A percentile compares a stretch with the other conserved stretches of the same genome.
These are phyloP conservation scores for Xanthoconium purpureum DNA, from an alignment of 768 basidiomycete genomes.

Conservation along the genomic window DNA sequence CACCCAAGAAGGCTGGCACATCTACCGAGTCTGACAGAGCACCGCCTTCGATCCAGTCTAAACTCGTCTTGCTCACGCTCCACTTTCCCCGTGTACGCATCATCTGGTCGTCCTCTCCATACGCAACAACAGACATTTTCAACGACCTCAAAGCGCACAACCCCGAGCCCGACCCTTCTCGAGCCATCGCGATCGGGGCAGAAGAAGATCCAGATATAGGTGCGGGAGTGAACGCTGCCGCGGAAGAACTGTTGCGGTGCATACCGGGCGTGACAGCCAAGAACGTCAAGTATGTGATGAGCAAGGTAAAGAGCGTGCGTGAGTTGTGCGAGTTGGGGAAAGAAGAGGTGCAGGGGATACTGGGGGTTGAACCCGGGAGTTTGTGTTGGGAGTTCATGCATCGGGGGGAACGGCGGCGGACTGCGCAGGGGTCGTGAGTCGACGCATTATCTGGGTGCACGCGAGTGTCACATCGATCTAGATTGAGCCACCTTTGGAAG, in stretches of 20 bases:
- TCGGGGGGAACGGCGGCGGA: slow-evolving; percentile 46
- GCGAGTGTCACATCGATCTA: no score
- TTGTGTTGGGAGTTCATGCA: slow-evolving; percentile 81
- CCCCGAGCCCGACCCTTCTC: slow-evolving; percentile 73
- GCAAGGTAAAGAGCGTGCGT: slow-evolving; percentile 70
- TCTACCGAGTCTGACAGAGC: slow-evolving; percentile 32
- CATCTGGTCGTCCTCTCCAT: slow-evolving; percentile 97
- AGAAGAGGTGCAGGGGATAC: slow-evolving; percentile 61
- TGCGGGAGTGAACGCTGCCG: slow-evolving; percentile 66
- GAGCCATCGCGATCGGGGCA: slow-evolving; percentile 77
- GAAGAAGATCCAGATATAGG: slow-evolving; percentile 69
- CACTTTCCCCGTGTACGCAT: slow-evolving; percentile 90
- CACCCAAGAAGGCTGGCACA: slow-evolving; percentile 43
- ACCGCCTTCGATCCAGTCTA: slow-evolving; percentile 74
- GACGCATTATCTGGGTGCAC: no score
- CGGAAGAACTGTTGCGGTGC: slow-evolving; percentile 78
- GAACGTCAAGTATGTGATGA: slow-evolving; percentile 83
- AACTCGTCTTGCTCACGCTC: slow-evolving; percentile 84
- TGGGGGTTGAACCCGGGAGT: slow-evolving; percentile 81
- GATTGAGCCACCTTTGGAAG: no score
- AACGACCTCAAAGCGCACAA: slow-evolving; percentile 81
- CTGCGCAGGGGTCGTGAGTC: not conserved
- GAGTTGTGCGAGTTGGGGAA: slow-evolving; percentile 67
- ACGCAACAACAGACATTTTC: slow-evolving; percentile 89
- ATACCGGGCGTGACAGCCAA: slow-evolving; percentile 84